phyloP scores from a whole-genome alignment of 2,329 filamentous ascomycete species.

The Fusarium nelsonii region DNA sequence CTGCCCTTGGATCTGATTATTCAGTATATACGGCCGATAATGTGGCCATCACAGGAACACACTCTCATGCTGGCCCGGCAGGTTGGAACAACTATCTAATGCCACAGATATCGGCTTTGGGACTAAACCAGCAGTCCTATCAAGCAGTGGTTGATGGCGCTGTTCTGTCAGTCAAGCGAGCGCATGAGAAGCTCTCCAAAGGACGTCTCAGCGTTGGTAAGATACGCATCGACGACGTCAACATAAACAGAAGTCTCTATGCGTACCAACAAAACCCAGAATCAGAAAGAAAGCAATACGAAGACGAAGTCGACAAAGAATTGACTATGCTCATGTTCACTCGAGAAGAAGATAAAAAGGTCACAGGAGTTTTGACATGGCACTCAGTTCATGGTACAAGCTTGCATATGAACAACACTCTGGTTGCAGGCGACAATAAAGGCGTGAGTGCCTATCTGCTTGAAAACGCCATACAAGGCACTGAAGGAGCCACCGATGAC shows the following conservation, averaged over 20 bases:
- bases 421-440: conserved; percentile 9
- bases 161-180: neutral
- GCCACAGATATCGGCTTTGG: conserved; percentile 9
- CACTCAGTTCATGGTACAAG: conserved; percentile 5
- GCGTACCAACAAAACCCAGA: neutral
- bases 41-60: conserved; percentile 2
- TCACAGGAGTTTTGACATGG: conserved; percentile 2
- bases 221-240: conserved; percentile 10
- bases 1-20: conserved; percentile 4
- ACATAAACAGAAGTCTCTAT: conserved; percentile 17
- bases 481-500: neutral
- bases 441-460: conserved; percentile 5
- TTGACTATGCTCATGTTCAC: conserved; percentile 21
- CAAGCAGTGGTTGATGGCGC: conserved; percentile 12
- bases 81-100: conserved; percentile 23
- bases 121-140: conserved; percentile 10
- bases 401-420: conserved; percentile 16
- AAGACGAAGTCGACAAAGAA: conserved; percentile 16
- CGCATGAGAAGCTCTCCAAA: neutral
- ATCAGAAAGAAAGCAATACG: conserved; percentile 1
- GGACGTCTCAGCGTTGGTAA: conserved; percentile 13
- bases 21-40: neutral
- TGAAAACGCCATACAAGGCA: neutral
- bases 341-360: neutral
- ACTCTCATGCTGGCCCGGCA: conserved; percentile 9